Evolutionary conservation across 2,329 filamentous ascomycete species (phyloP), one percentile per base, ranked within the genome.

Genomic region (Ophiostoma pallidulum): DNA sequence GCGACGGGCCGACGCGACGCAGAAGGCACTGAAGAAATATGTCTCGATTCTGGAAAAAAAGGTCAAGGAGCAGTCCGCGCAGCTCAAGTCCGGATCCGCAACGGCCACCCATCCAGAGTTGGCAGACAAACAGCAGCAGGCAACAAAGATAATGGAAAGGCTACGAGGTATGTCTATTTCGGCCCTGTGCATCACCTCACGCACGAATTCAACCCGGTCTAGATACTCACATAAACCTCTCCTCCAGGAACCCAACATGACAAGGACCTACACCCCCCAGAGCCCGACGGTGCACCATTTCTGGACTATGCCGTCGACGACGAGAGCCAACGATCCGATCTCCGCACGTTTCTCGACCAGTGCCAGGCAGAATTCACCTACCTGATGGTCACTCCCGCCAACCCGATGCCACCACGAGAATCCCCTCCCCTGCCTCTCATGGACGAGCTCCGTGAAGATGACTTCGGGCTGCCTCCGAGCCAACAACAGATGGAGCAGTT

Each of bases 1-100:
- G 28, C 77, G 90, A 54, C 87, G 91, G 56, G 84, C 86, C 43
- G 92, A 94, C 66, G 84, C 86, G 52, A 80, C 90, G 49, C 90
- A 94, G 59, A 89, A 90, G 66, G 87, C 89, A 29, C 70, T 96
- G 47, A 89, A 87, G 63, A 89, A 89, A 70, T 94, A 96, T 61
- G 85, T 97, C 50, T 75, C 81, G 47, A 87, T 97, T 67, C 75
- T 97, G 53, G 90, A 97, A 68, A 80, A 82, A 58, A 92, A 91
- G 53, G 72, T 96, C 59, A 89, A 85, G 66, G 84, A 87, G 53
- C 87, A 95, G 68, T 76, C 86, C 19, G 75, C 77, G 45, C 84
- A 89, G 67, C 72, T 78, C 52, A 85, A 82, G 54, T 69, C 64
- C 57, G 42, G 66, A 50, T 60, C 72, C 66, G 51, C 67, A 65